Conservation (phyloP, 257 asterid species). For the Oldenlandia corymbosa region DNA sequence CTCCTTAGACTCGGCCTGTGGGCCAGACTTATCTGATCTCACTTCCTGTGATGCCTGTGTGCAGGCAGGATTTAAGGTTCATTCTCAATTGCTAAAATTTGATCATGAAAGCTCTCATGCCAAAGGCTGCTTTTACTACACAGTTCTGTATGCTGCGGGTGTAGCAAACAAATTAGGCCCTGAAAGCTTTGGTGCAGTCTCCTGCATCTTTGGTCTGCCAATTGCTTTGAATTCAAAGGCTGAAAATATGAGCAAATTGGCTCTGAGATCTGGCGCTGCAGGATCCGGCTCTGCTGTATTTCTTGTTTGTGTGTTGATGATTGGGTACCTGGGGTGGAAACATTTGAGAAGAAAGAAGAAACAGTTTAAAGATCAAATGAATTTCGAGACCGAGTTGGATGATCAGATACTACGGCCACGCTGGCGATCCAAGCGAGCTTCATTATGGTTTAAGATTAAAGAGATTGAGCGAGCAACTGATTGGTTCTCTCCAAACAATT, state of each 20-base stretch:
- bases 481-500: constrained; percentile 36
- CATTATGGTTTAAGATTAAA: constrained; percentile 27
- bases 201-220: constrained; percentile 58
- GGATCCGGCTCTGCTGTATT: constrained; percentile 38
- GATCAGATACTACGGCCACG: constrained; percentile 21
- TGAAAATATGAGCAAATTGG: constrained; percentile 6
- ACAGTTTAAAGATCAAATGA: neutral
- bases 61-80: constrained; percentile 46
- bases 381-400: constrained; percentile 16
- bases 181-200: constrained; percentile 36
- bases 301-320: constrained; percentile 18
- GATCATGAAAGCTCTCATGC: constrained; percentile 41
- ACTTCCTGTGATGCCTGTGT: constrained; percentile 51
- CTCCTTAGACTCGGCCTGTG: constrained; percentile 36
- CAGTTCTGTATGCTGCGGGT: constrained; percentile 56
- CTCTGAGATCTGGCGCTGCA: constrained; percentile 21
- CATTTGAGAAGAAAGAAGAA: constrained; percentile 15
- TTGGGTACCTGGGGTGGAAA: constrained; percentile 19
- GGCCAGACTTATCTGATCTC: constrained; percentile 27
- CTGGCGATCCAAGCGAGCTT: constrained; percentile 45
- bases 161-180: constrained; percentile 48
- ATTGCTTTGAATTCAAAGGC: constrained; percentile 13
- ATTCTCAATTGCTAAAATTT: constrained; percentile 26
- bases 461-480: constrained; percentile 51
- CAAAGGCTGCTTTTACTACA: constrained; percentile 47